phyloP scores from a whole-genome alignment of 352 stramenopile species.

The Phytophthora cactorum region DNA sequence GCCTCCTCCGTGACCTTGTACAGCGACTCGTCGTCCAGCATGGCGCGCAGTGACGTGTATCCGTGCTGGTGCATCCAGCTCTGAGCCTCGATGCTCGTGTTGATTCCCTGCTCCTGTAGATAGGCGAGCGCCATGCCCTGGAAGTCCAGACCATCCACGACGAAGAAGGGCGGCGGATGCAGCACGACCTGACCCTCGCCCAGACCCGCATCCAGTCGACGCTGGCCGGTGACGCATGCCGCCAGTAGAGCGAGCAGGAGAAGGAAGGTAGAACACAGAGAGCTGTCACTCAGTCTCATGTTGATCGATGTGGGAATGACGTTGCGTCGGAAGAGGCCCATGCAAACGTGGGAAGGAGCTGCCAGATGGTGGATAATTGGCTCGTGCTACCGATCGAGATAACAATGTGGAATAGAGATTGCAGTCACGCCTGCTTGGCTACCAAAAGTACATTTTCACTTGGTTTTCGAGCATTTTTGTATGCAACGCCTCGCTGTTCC shows the following conservation, averaged over 20 bases:
- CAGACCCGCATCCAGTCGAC: slow-evolving; percentile 26
- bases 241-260: slow-evolving; percentile 15
- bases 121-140: slow-evolving; percentile 54
- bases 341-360: slow-evolving; percentile 9
- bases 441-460: not conserved
- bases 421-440: no score
- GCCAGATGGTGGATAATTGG: slow-evolving; percentile 20
- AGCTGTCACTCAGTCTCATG: slow-evolving; percentile 8
- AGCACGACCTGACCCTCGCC: slow-evolving; percentile 55
- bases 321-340: slow-evolving; percentile 14
- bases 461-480: slow-evolving; percentile 4
- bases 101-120: slow-evolving; percentile 56
- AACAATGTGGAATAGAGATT: slow-evolving; percentile 13
- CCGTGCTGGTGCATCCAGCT: slow-evolving; percentile 45
- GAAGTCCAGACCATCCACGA: slow-evolving; percentile 56
- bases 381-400: slow-evolving; percentile 30
- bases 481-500: slow-evolving; percentile 14
- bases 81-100: slow-evolving; percentile 53
- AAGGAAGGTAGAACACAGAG: slow-evolving; percentile 7
- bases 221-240: slow-evolving; percentile 10
- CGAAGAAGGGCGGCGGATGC: slow-evolving; percentile 56
- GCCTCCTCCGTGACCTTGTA: slow-evolving; percentile 59
- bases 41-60: slow-evolving; percentile 52
- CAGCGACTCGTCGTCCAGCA: slow-evolving; percentile 61
- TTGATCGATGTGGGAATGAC: slow-evolving; percentile 3